These are phyloP conservation scores for Chimonanthus salicifolius DNA, from an alignment of 164 flowering plant species.

Conservation along the genomic window DNA sequence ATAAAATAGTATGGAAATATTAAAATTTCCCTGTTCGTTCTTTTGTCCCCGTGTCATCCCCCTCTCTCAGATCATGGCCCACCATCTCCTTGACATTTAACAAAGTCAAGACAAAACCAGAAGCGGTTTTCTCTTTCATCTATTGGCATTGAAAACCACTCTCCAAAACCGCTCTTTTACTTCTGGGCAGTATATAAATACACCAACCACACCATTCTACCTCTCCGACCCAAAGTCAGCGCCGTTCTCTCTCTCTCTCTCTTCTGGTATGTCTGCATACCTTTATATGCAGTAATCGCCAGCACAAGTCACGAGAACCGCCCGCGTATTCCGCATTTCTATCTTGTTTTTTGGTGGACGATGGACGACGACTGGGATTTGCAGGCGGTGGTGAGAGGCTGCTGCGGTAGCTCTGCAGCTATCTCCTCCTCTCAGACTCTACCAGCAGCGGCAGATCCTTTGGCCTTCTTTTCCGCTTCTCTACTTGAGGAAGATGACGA, in stretches of 20 bases:
- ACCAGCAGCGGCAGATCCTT: conserved; percentile 12
- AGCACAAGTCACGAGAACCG: neutral
- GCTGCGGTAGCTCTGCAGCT: conserved; percentile 19
- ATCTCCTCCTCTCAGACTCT: conserved; percentile 4
- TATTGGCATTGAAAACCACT: neutral
- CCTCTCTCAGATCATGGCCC: neutral
- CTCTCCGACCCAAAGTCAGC: conserved; percentile 68
- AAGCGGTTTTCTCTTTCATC: conserved; percentile 5
- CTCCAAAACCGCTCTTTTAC: conserved; percentile 8
- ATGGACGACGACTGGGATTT: conserved; percentile 81
- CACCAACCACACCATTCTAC: neutral
- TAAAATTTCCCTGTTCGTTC: too few relatives aligned
- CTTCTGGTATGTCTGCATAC: conserved; percentile 10
- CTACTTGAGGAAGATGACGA: conserved; percentile 5
- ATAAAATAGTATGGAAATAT: too few relatives aligned
- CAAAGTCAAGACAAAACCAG: conserved; percentile 36
- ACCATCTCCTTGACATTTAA: conserved; percentile 35
- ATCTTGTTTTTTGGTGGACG: conserved; percentile 22
- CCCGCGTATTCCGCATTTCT: neutral
- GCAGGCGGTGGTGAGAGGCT: conserved; percentile 92
- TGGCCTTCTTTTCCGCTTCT: conserved; percentile 11
- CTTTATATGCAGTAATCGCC: neutral
- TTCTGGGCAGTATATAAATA: conserved; percentile 5
- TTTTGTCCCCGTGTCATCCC: neutral
- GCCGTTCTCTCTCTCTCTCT: conserved; percentile 32